Evolutionary conservation across 164 flowering plant species (phyloP), one percentile per base, ranked within the genome.

Genomic region (Annona squamosa): DNA sequence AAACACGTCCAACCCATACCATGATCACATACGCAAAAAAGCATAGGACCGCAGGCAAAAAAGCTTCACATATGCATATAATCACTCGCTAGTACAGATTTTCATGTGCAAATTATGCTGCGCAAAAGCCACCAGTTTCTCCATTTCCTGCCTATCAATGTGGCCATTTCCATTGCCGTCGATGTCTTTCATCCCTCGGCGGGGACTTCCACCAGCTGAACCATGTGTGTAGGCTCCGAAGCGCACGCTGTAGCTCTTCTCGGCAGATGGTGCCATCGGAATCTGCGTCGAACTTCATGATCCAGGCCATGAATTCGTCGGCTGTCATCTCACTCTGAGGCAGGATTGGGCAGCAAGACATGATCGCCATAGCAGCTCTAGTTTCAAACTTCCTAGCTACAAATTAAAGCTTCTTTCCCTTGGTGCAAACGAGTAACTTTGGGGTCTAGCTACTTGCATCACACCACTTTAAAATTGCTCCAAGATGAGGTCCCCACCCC

Each of bases 231-330:
- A 73, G 18, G 61, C 71, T 65, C 19, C 61, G 48, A 26, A 73
- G 41, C 3, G 75, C 75, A 7, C 52, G 62, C 41, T 65, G 13
- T 42, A 73, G 63, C 47, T 73, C 75, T 1, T 73, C 71, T 17
- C 45, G 46, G 71, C 43, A 44, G 45, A 73, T 67, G 59, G 52
- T 43, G 17, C 75, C 75, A 41, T 73, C 69, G 0, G 26, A 42
- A 37, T 73, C 75, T n/a, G 64, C 61, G n/a, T 73, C 75, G 18
- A 66, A 73, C 52, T 47, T 66, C 70, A 66, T 73, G 19, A 73
- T 68, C 75, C 75, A 73, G 41, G 65, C 16, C 41, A 43, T 66
- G 75, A 73, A 73, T 47, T 73, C 75, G 13, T 57, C 18, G n/a
- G 67, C n/a, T 4, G 75, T 48, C 71, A 73, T 73, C 63, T 73